Conservation (phyloP, 2,329 filamentous ascomycete species). For the Colletotrichum ledebouriae region DNA sequence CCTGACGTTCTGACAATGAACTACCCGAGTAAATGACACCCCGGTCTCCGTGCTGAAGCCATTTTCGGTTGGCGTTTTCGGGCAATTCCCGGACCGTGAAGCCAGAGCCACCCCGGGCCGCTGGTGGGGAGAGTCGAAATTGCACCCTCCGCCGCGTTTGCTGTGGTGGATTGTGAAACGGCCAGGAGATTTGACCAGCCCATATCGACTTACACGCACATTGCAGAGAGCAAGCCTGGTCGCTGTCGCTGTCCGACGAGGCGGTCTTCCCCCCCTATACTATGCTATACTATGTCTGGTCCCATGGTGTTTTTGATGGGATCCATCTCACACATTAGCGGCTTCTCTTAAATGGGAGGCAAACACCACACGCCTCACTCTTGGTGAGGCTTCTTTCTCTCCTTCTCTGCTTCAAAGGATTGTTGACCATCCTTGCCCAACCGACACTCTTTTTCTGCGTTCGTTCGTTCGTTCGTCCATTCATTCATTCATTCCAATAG, state of each 20-base stretch:
- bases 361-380: slow-evolving; percentile 24
- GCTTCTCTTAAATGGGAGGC: slow-evolving; percentile 25
- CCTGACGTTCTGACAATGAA: slow-evolving; percentile 23
- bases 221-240: slow-evolving; percentile 16
- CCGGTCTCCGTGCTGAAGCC: neutral
- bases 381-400: slow-evolving; percentile 10
- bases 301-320: slow-evolving; percentile 21
- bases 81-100: neutral
- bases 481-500: slow-evolving; percentile 35
- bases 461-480: slow-evolving; percentile 22
- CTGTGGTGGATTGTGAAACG: slow-evolving; percentile 42
- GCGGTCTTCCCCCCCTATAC: neutral
- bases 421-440: slow-evolving; percentile 41
- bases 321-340: slow-evolving; percentile 23
- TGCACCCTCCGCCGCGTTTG: slow-evolving; percentile 37
- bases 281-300: neutral
- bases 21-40: neutral
- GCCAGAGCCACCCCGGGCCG: slow-evolving; percentile 20
- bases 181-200: slow-evolving; percentile 40
- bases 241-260: too few species aligned
- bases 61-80: slow-evolving; percentile 28
- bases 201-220: slow-evolving; percentile 27
- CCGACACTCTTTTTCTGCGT: slow-evolving; percentile 30
- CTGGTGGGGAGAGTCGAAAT: slow-evolving; percentile 36
- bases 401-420: slow-evolving; percentile 35